Base-by-base conservation (phyloP, 257 asterid species). In the Solanum bulbocastanum region DNA sequence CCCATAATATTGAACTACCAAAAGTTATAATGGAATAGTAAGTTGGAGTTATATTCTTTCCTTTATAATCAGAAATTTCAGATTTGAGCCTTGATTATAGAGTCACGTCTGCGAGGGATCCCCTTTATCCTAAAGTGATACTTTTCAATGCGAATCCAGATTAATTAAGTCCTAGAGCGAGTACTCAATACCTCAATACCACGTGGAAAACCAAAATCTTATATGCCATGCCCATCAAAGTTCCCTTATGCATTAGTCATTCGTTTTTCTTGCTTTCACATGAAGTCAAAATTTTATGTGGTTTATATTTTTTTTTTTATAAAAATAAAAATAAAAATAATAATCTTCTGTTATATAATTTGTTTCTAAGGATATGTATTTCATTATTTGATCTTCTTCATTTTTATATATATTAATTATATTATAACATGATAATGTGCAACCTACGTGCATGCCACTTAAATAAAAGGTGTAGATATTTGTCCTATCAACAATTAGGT, bases 131-230 rank as follows among this genome's bases (percentile, higher is more conserved):
- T 11, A 2, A 56, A 58, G 8, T 22, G 27, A 0, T 22, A 8
- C 0, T 22, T 8, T 60, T 4, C 0, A 23, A 60, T 0, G 1
- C 0, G 10, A 60, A 23, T 60, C 0, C 0, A 0, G 1, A 60
- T 60, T 60, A 23, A 9, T 60, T 23, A n/a, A 60, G 6, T 60
- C 6, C 6, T 0, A 60, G 0, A 23, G 0, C 2, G 1, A 60
- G 0, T 60, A 60, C 0, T 23, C 3, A 22, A 60, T 23, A 9
- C 30, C 0, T 23, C 3, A 22, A 60, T 23, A 9, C 30, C 30
- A 60, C 0, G 1, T 58, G 66, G 0, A 60, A 60, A 60, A 60
- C n/a, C n/a, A 56, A 56, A 16, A 16, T 16, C 20, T 6, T 75
- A 23, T 39, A 39, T 75, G 58, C 0, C 35, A 71, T 71, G 25